Conservation (phyloP, 306 rosid genomes). For the Mimosa pudica region DNA sequence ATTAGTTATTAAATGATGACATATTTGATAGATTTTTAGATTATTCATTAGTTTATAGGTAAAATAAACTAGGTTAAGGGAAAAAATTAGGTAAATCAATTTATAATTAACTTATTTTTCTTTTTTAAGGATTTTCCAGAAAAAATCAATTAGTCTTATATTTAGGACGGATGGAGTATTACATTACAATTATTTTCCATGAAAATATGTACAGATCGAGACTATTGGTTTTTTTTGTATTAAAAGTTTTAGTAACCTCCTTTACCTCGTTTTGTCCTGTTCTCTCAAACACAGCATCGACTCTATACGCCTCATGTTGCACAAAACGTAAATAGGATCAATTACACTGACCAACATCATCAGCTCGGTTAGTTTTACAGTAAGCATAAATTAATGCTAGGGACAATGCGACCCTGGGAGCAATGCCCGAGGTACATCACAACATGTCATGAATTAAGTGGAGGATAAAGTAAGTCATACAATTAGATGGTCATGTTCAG, state of each 20-base stretch:
- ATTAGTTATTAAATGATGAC: too few relatives aligned
- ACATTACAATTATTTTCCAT: too few relatives aligned
- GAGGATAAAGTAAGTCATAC: constrained; percentile 23
- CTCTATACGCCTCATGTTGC: neutral
- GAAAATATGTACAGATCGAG: too few relatives aligned
- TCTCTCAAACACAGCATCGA: neutral
- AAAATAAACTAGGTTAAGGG: too few relatives aligned
- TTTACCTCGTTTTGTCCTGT: neutral
- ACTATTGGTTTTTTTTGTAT: too few relatives aligned
- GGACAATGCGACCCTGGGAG: neutral
- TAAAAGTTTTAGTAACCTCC: neutral
- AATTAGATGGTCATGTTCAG: neutral
- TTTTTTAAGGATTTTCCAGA: too few relatives aligned
- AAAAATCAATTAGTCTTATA: too few relatives aligned
- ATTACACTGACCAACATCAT: neutral
- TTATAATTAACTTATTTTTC: too few relatives aligned
- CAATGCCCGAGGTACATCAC: neutral
- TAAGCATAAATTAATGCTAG: neutral
- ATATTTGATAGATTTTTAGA: too few relatives aligned
- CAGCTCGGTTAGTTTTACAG: neutral
- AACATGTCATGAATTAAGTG: neutral
- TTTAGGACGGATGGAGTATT: too few relatives aligned
- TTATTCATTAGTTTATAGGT: too few relatives aligned
- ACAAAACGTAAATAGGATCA: neutral
- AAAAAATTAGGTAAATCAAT: too few relatives aligned